A percentile compares a stretch with the other conserved stretches of the same genome.
Evolutionary conservation across 345 rosid genomes (phyloP).

Genomic region (Citrus unshiu): DNA sequence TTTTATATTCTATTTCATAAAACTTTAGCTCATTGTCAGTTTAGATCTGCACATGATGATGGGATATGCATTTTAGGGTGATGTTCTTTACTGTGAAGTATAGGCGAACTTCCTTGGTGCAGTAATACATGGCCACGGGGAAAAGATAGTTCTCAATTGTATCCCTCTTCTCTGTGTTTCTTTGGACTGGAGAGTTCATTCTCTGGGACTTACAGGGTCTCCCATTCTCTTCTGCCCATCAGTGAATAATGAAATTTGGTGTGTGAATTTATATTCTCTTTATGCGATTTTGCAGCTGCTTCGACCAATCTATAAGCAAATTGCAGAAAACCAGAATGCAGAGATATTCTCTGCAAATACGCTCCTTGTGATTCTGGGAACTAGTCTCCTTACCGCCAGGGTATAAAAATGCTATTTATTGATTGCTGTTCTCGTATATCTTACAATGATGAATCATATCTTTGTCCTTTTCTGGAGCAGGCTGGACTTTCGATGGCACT

Average conservation of each 20-base stretch:
- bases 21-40: not conserved
- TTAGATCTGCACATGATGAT: not conserved
- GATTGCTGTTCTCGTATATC: slow-evolving; percentile 17
- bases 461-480: slow-evolving; percentile 39
- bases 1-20: not conserved
- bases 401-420: slow-evolving; percentile 38
- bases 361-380: slow-evolving; percentile 92
- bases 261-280: slow-evolving; percentile 7
- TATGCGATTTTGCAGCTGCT: slow-evolving; percentile 65
- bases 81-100: not conserved
- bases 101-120: not conserved
- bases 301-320: slow-evolving; percentile 94
- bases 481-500: slow-evolving; percentile 99
- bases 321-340: slow-evolving; percentile 96
- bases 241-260: not conserved
- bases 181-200: not conserved
- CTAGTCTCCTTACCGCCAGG: slow-evolving; percentile 99
- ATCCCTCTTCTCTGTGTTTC: not conserved
- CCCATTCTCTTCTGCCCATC: not conserved
- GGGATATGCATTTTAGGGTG: not conserved
- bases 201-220: not conserved
- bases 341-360: slow-evolving; percentile 99
- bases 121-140: not conserved
- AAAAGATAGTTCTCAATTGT: not conserved
- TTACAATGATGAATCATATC: slow-evolving; percentile 3